Base-by-base conservation (phyloP, 2,329 filamentous ascomycete species). In the Exophiala lecanii-corni region DNA sequence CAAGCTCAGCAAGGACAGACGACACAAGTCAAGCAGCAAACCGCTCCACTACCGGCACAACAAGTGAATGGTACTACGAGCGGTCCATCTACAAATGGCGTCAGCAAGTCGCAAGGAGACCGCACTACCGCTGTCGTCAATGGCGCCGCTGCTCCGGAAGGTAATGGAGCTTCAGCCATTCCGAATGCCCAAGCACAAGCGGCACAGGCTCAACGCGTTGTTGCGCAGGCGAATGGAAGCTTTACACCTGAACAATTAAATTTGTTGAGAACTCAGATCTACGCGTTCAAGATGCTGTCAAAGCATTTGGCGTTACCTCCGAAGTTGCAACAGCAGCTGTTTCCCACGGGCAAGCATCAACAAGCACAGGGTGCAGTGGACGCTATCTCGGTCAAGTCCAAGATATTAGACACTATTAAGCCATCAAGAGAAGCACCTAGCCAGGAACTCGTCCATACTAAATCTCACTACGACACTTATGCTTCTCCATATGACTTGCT, bases 281-380 rank as follows among this genome's bases (percentile, higher is more conserved):
- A 84, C 56, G 89, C 91, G 0, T 97, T 96, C 68, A 94, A 94
- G 66, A 76, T 89, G 54, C 73, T 98, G 3, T 84, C 86, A 4
- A 94, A 92, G 65, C 95, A 95, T 55, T 74, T 84, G 10, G 84
- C 89, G 1, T 79, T 97, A 3, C 88, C 91, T 1, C 66, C 78
- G 20, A 76, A 79, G 50, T 77, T 95, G 52, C 88, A 94, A 61
- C 85, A 91, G 59, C 80, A 85, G 36, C 81, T 97, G 26, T 94
- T 89, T 61, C 49, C 50, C 3, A 75, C 83, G 33, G 81, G 64
- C 61, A 57, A 67, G 51, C 66, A 65, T 50, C 47, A 51, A 15
- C 62, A 59, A 51, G 61, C 60, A 3, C 17, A 52, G n/a, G 36
- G 52, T 12, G 43, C 57, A 25, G 12, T 7, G 6, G 55, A 59